Evolutionary conservation across 371 early-diverging fungal species (phyloP).

Genomic region (Mortierella sp.): DNA sequence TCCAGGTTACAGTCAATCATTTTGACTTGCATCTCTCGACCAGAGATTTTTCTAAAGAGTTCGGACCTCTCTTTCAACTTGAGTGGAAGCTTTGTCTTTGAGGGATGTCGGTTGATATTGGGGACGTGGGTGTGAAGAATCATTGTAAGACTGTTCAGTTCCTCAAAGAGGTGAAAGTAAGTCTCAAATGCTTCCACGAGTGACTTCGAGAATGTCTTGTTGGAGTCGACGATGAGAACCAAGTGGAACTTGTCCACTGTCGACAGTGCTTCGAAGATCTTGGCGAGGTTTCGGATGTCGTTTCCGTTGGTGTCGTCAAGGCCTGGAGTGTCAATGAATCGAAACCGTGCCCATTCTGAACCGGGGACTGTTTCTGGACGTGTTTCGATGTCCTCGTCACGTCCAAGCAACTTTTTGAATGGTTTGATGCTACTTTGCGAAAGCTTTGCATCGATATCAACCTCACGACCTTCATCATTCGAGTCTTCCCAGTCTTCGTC

Average conservation of each 20-base stretch:
- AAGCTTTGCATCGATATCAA: neutral
- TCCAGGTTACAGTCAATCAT: no score
- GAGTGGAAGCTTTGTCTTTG: neutral
- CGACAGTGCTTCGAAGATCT: conserved; percentile 4
- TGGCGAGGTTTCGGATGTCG: conserved; percentile 6
- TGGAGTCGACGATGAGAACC: conserved; percentile 1
- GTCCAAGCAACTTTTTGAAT: neutral
- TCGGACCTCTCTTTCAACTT: neutral
- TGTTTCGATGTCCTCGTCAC: neutral
- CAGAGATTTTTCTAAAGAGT: neutral
- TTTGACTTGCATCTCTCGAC: neutral
- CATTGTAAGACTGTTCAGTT: neutral
- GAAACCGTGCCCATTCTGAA: neutral
- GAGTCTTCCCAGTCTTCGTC: no score
- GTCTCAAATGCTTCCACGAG: neutral
- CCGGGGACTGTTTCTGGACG: neutral
- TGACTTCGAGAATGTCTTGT: neutral
- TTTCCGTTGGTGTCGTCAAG: conserved; percentile 5
- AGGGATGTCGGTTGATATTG: neutral
- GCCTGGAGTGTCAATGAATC: conserved; percentile 7
- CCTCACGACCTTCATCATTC: neutral
- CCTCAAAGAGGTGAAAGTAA: conserved; percentile 1
- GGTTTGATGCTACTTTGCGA: neutral
- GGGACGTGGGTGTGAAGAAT: conserved; percentile 3
- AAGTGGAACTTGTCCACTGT: neutral